Evolutionary conservation across 2,329 filamentous ascomycete genomes (phyloP), one percentile per base, ranked within the genome.

Genomic region (Aspergillus bombycis): DNA sequence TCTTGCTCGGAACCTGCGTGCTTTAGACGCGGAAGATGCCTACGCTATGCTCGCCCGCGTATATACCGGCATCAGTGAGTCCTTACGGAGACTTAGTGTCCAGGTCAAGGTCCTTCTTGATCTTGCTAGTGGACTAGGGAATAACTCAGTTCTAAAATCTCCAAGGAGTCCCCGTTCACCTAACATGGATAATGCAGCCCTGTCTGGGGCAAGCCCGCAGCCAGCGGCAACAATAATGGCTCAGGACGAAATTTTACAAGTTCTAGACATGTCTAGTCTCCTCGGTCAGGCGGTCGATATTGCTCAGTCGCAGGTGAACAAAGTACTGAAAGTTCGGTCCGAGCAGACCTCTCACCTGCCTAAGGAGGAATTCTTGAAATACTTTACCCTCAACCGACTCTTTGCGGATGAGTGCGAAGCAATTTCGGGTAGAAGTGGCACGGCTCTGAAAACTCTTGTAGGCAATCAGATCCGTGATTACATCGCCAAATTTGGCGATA

Each of bases 81-180:
- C 92, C 4, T 77, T 99, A 55, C 86, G 95, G 62, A 86, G 95
- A 71, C 81, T 97, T 9, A 93, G 92, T 21, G 94, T 93, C 0
- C 94, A 98, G 75, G 91, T 95, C 61, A 99, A 99, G 77, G 89
- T 98, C 11, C 80, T 99, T n/a, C 84, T 99, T 11, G 95, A 99
- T 77, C 91, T 97, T 23, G 95, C 94, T 0, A 97, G 93, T 75
- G 78, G 78, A 26, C 67, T 81, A 41, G 76, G 82, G 36, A 79
- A 78, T 16, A 66, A 69, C 65, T 77, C 71, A 53, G 74, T 75
- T 34, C 67, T 82, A 30, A 79, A 78, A 62, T 85, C 84, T 1
- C 83, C 84, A 16, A 78, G 77, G 66, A 85, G 83, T 63, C 84
- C 82, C 1, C 78, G 77, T 50, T 64, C 75, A 3, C 77, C 80